Conservation (phyloP, 208 protist species). For the Leptomonas seymouri region DNA sequence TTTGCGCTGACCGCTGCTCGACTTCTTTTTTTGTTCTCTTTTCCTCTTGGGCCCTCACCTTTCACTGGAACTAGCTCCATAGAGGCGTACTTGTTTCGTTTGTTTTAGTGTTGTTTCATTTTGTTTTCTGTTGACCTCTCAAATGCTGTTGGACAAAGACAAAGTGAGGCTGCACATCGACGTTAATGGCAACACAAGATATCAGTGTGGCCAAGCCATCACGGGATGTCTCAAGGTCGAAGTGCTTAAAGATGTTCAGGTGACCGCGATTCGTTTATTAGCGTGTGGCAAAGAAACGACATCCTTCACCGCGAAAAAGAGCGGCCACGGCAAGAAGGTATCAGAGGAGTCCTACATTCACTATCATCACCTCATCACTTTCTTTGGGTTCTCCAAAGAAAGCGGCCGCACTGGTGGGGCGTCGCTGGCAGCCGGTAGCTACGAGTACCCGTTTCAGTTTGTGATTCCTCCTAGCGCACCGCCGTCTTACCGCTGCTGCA, state of each 20-base stretch:
- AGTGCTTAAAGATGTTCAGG: constrained; percentile 31
- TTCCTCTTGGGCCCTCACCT: too few species aligned
- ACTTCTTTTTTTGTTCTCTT: too few species aligned
- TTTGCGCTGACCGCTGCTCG: too few species aligned
- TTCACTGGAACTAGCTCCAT: too few species aligned
- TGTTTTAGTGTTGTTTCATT: constrained; percentile 3
- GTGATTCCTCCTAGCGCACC: constrained; percentile 30
- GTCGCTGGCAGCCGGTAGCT: constrained; percentile 32
- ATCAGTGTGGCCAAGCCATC: constrained; percentile 34
- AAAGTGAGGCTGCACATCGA: constrained; percentile 32
- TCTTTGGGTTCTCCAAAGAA: constrained; percentile 48
- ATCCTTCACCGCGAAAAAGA: constrained; percentile 28
- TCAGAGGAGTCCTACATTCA: constrained; percentile 32
- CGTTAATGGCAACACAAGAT: constrained; percentile 19
- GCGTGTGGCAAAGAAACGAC: constrained; percentile 39
- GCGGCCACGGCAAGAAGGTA: neutral
- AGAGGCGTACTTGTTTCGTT: neutral
- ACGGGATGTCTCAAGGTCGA: constrained; percentile 27
- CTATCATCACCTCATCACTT: constrained; percentile 44
- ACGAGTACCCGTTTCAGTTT: constrained; percentile 50
- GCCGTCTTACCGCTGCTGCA: constrained; percentile 31
- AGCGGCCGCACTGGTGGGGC: constrained; percentile 41
- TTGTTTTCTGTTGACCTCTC: neutral
- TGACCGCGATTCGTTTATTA: constrained; percentile 40
- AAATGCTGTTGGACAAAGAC: constrained; percentile 28